Conservation (phyloP, 345 rosid species). For the Salix exigua region DNA sequence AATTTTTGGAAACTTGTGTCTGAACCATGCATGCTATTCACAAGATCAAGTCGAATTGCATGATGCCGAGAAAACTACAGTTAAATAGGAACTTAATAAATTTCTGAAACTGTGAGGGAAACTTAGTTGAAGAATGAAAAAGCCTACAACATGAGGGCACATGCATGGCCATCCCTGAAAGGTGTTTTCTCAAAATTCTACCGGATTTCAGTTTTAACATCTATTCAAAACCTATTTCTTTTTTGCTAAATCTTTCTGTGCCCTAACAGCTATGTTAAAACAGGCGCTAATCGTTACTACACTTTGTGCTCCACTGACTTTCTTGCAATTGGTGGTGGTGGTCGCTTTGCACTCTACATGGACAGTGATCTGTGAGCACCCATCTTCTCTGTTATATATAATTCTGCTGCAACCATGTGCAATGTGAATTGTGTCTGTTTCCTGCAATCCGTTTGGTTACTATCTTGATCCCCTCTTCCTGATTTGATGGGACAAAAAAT, state of each 20-base stretch:
- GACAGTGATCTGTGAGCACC: conserved; percentile 76
- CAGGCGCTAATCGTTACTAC: conserved; percentile 91
- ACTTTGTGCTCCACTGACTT: conserved; percentile 76
- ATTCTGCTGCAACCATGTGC: background rate
- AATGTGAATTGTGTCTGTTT: background rate
- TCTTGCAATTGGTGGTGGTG: conserved; percentile 92
- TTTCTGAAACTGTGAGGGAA: background rate
- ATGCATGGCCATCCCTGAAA: background rate
- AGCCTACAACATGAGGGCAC: background rate
- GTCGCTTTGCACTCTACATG: conserved; percentile 86
- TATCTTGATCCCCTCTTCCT: no score
- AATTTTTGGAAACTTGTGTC: background rate
- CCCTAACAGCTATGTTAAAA: conserved; percentile 24
- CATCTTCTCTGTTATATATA: background rate
- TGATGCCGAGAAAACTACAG: background rate
- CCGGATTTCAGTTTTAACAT: background rate
- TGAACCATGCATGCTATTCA: background rate
- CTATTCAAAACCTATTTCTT: background rate
- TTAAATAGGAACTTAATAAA: background rate
- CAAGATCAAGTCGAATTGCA: background rate
- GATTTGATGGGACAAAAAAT: no score
- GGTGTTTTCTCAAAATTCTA: background rate
- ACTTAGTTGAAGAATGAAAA: background rate
- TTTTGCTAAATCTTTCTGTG: background rate
- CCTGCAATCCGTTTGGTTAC: no score